Evolutionary conservation across 306 rosid genomes (phyloP).

Genomic region (Rubus idaeus): DNA sequence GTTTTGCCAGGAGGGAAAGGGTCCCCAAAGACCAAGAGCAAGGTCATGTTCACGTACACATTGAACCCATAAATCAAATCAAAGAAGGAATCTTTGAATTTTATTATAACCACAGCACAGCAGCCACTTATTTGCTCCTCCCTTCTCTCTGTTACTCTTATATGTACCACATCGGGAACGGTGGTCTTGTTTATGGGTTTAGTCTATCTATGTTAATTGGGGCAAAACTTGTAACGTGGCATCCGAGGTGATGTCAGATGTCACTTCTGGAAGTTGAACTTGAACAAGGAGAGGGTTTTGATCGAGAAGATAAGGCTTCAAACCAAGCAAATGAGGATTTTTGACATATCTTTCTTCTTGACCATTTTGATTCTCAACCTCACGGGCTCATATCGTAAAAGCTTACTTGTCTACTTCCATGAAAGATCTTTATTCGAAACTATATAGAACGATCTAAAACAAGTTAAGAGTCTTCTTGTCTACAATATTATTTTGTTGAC

Average conservation of each 20-base stretch:
- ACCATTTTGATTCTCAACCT: conserved; percentile 1
- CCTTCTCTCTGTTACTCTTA: conserved; percentile 3
- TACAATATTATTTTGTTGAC: no score
- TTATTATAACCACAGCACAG: conserved; percentile 1
- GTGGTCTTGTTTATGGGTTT: neutral
- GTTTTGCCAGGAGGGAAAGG: conserved; percentile 31
- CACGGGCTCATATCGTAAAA: neutral
- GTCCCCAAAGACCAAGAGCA: conserved; percentile 39
- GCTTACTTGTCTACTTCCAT: neutral
- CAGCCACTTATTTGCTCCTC: conserved; percentile 1
- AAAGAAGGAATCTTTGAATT: conserved; percentile 32
- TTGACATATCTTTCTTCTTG: neutral
- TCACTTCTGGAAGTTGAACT: neutral
- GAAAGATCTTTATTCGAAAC: neutral
- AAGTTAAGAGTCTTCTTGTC: neutral
- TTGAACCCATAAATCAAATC: conserved; percentile 22
- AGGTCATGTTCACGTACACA: conserved; percentile 22
- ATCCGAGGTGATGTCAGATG: conserved; percentile 8
- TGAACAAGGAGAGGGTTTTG: neutral
- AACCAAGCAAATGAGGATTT: neutral
- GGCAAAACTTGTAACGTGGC: neutral
- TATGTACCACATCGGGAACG: neutral
- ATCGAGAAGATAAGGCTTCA: conserved; percentile 20
- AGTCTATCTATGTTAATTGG: conserved; percentile 1
- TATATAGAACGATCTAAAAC: neutral